Evolutionary conservation across 2,329 filamentous ascomycete genomes (phyloP).

Genomic region (Fusarium foetens): DNA sequence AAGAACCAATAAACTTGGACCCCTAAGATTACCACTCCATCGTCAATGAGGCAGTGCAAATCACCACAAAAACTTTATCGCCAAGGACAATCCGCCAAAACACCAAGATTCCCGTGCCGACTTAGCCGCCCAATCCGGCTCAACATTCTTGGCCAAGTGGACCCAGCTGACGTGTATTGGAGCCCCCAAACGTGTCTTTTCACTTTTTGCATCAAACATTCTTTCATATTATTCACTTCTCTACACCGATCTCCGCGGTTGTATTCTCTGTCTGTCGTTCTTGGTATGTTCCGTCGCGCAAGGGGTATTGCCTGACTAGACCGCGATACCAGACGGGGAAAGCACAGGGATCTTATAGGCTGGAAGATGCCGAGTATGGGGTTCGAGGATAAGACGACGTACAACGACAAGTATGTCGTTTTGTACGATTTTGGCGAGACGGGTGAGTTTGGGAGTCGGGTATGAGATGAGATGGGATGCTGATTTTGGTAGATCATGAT

Average conservation of each 20-base stretch:
- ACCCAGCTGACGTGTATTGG: slow-evolving; percentile 39
- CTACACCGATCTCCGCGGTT: neutral
- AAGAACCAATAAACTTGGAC: neutral
- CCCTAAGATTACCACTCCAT: neutral
- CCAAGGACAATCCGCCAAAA: slow-evolving; percentile 25
- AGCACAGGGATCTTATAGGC: slow-evolving; percentile 4
- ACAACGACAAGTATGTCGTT: slow-evolving; percentile 56
- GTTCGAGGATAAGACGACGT: slow-evolving; percentile 31
- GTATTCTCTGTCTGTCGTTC: neutral
- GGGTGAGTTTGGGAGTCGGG: slow-evolving; percentile 40
- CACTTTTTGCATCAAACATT: neutral
- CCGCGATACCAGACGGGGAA: neutral
- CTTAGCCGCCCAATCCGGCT: slow-evolving; percentile 18
- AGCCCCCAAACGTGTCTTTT: neutral
- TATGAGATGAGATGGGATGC: rapidly evolving
- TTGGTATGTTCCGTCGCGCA: slow-evolving; percentile 14
- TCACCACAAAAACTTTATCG: neutral
- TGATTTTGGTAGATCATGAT: slow-evolving; percentile 45
- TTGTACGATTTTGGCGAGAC: slow-evolving; percentile 51
- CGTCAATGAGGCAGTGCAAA: neutral
- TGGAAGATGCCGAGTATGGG: slow-evolving; percentile 15
- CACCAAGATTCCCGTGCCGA: slow-evolving; percentile 24
- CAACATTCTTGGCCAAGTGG: slow-evolving; percentile 40
- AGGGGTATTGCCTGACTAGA: slow-evolving; percentile 15
- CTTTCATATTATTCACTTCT: neutral